Conservation (phyloP, 257 asterid genomes). For the Marsdenia floribunda region DNA sequence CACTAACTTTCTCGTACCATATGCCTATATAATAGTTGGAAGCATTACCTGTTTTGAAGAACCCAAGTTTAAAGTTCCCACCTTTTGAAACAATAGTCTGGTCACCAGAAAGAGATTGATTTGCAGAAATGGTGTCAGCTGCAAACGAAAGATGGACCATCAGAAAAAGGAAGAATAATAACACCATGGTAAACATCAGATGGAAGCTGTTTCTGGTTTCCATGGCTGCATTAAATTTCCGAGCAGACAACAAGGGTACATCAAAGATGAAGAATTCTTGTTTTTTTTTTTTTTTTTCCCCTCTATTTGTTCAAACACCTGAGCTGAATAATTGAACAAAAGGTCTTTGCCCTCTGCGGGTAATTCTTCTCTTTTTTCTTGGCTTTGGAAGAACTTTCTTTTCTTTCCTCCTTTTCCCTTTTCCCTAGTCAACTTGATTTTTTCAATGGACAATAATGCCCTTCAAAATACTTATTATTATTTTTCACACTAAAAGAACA, state of each 20-base stretch:
- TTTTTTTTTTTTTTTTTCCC: too few species aligned
- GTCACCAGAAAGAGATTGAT: constrained; percentile 37
- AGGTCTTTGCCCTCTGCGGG: not conserved
- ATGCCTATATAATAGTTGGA: constrained; percentile 34
- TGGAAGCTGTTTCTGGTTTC: not conserved
- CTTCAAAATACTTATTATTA: not conserved
- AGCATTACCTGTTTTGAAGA: constrained; percentile 31
- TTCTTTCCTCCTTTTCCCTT: not conserved
- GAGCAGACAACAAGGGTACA: not conserved
- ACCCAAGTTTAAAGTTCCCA: constrained; percentile 37
- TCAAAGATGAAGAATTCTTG: not conserved
- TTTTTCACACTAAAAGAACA: not conserved
- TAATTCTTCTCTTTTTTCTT: too few species aligned
- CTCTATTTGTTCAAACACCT: not conserved
- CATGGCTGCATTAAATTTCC: constrained; percentile 21
- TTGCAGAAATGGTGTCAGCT: constrained; percentile 35
- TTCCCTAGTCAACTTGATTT: not conserved
- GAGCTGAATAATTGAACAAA: not conserved
- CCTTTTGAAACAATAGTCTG: constrained; percentile 29
- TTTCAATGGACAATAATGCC: constrained; percentile 2
- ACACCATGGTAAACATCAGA: constrained; percentile 10
- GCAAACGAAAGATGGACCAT: constrained; percentile 17
- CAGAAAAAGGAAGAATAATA: constrained; percentile 13
- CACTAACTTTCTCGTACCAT: constrained; percentile 29
- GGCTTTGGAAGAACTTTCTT: too few species aligned